Percentiles rank a stretch among this genome's conserved stretches.
Evolutionary conservation across 768 basidiomycete genomes (phyloP).

Genomic region (Thelephora ganbajun): DNA sequence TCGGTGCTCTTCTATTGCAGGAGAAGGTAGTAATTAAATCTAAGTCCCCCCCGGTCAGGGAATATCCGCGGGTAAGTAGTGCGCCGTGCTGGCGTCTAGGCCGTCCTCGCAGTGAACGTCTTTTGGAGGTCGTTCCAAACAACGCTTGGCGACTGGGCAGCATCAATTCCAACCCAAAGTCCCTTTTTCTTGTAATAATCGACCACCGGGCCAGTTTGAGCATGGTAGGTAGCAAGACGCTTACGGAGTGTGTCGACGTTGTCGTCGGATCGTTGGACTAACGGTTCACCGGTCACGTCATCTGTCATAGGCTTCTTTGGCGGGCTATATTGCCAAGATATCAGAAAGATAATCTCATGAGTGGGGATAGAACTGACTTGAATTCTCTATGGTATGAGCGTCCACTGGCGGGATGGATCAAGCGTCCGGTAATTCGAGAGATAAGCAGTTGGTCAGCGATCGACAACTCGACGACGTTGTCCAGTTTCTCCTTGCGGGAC

Average conservation of each 20-base stretch:
- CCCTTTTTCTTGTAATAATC: conserved; percentile 91
- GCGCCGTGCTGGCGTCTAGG: conserved; percentile 17
- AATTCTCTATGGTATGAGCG: conserved; percentile 93
- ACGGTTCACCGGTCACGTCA: conserved; percentile 89
- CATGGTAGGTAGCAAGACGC: conserved; percentile 79
- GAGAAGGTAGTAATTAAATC: too few relatives aligned
- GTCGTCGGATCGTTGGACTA: conserved; percentile 96
- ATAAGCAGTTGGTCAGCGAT: conserved; percentile 94
- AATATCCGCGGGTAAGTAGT: background rate
- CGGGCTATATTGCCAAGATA: conserved; percentile 40
- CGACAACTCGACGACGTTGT: conserved; percentile 83
- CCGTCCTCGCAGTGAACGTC: conserved; percentile 38
- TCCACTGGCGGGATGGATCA: conserved; percentile 83
- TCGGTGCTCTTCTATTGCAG: too few relatives aligned
- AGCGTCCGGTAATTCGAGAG: conserved; percentile 91
- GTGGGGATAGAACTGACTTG: conserved; percentile 42
- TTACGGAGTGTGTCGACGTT: conserved; percentile 91
- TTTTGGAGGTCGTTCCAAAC: conserved; percentile 79
- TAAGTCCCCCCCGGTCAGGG: too few relatives aligned
- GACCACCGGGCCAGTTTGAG: conserved; percentile 89
- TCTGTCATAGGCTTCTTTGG: conserved; percentile 94
- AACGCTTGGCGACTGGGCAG: conserved; percentile 80
- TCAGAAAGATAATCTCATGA: background rate
- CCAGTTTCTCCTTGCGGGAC: conserved; percentile 70
- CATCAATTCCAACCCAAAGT: conserved; percentile 85